Conservation (phyloP, 1,139 yeast genomes). For the Debaryomyces psychrophilus region DNA sequence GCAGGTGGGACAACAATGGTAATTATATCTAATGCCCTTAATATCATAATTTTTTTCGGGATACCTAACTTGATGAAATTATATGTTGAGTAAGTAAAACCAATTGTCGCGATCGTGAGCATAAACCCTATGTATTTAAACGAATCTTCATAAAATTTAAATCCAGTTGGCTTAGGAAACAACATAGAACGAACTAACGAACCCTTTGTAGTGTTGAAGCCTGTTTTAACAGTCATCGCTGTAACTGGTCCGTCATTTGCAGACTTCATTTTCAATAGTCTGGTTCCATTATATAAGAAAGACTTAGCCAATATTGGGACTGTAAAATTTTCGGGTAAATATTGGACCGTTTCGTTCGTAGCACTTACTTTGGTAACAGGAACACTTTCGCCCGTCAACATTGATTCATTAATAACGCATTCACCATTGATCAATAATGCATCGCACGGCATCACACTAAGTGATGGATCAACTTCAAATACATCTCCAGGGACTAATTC, state of each 20-base stretch:
- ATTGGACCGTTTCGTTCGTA: slow-evolving; percentile 58
- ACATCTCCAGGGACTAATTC: slow-evolving; percentile 96
- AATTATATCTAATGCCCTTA: slow-evolving; percentile 89
- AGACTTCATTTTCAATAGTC: slow-evolving; percentile 77
- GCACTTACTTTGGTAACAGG: slow-evolving; percentile 87
- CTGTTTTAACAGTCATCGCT: slow-evolving; percentile 87
- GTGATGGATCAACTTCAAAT: slow-evolving; percentile 86
- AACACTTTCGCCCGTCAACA: slow-evolving; percentile 97
- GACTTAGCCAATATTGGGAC: slow-evolving; percentile 72
- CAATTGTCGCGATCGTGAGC: slow-evolving; percentile 82
- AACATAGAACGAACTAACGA: slow-evolving; percentile 91
- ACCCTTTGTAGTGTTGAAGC: slow-evolving; percentile 96
- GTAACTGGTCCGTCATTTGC: slow-evolving; percentile 71
- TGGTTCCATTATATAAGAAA: slow-evolving; percentile 85
- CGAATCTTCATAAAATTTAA: slow-evolving; percentile 91
- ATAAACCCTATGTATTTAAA: slow-evolving; percentile 94
- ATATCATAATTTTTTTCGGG: slow-evolving; percentile 66
- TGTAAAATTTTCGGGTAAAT: slow-evolving; percentile 60
- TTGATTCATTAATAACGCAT: slow-evolving; percentile 90
- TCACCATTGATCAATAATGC: slow-evolving; percentile 86
- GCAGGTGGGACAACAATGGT: slow-evolving; percentile 99
- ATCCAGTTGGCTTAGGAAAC: slow-evolving; percentile 92
- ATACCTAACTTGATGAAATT: slow-evolving; percentile 80
- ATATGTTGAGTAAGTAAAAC: slow-evolving; percentile 81
- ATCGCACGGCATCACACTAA: slow-evolving; percentile 81